A percentile compares a stretch with the other conserved stretches of the same genome.
Conservation (phyloP, 2,329 filamentous ascomycete species). For the Bimuria novae-zelandiae region DNA sequence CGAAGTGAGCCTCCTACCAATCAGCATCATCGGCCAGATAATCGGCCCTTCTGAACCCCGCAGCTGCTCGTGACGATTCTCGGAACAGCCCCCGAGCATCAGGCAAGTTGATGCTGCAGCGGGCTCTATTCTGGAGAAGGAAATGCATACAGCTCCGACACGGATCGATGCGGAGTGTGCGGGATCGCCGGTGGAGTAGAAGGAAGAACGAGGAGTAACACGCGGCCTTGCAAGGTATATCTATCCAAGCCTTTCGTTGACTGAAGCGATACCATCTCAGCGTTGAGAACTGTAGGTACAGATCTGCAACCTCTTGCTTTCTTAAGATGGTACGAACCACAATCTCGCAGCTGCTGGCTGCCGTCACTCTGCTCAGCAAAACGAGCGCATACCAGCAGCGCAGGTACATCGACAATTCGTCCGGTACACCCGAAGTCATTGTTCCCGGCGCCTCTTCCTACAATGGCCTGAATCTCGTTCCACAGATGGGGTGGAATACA, state of each 20-base stretch:
- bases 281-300: neutral
- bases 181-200: too few species aligned
- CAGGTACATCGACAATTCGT: slow-evolving; percentile 20
- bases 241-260: neutral
- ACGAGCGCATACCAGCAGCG: slow-evolving; percentile 18
- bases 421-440: slow-evolving; percentile 18
- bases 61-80: neutral
- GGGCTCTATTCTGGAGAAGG: neutral
- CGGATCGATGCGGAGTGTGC: neutral
- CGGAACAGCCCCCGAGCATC: neutral
- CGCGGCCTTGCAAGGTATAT: neutral
- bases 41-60: neutral
- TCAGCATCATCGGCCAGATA: neutral
- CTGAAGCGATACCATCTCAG: neutral
- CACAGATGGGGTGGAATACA: slow-evolving; percentile 47
- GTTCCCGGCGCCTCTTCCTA: slow-evolving; percentile 27
- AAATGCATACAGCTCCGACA: neutral
- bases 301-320: neutral
- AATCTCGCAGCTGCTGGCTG: slow-evolving; percentile 5
- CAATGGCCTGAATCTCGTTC: slow-evolving; percentile 44
- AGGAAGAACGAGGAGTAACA: neutral
- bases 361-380: slow-evolving; percentile 11
- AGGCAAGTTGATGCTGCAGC: neutral
- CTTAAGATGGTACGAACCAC: slow-evolving; percentile 12
- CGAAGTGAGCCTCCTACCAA: neutral